Evolutionary conservation across 2,329 filamentous ascomycete genomes (phyloP).

Genomic region (Fusarium brachygibbosum): DNA sequence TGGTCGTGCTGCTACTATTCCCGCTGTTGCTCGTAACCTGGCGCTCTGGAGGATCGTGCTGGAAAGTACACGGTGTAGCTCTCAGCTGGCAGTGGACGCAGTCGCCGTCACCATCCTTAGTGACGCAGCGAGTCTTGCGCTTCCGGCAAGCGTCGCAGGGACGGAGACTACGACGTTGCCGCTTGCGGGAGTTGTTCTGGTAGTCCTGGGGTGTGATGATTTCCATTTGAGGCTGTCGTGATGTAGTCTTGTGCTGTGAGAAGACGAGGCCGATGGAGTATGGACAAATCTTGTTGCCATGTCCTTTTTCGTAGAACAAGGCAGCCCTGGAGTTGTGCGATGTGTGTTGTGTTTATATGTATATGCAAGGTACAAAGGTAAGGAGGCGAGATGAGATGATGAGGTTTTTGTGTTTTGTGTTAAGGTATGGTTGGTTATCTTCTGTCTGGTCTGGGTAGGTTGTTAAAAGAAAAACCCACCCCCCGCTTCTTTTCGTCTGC

Average conservation of each 20-base stretch:
- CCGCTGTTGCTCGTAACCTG: constrained; percentile 40
- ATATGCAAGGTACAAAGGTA: background rate
- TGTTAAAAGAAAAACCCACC: constrained; percentile 11
- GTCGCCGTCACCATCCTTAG: constrained; percentile 48
- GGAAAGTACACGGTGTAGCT: constrained; percentile 49
- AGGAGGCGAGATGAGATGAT: background rate
- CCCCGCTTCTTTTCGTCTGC: constrained; percentile 27
- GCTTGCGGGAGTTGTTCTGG: constrained; percentile 49
- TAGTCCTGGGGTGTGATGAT: constrained; percentile 53
- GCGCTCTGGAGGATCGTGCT: constrained; percentile 49
- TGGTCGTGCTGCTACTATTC: constrained; percentile 25
- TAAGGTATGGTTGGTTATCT: constrained; percentile 4
- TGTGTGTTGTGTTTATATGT: background rate
- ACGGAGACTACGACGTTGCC: constrained; percentile 48
- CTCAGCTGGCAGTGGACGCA: constrained; percentile 50
- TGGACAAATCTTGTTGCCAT: constrained; percentile 9
- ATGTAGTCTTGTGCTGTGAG: constrained; percentile 9
- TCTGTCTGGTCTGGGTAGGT: constrained; percentile 5
- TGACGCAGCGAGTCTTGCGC: constrained; percentile 54
- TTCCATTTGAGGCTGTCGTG: constrained; percentile 47
- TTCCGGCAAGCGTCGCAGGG: constrained; percentile 54
- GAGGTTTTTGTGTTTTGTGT: constrained; percentile 13
- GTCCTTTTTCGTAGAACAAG: constrained; percentile 2
- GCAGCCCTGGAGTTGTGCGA: background rate
- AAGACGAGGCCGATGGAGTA: constrained; percentile 11